Conservation (phyloP, 805 yeast species). For the Ogataea siamensis region DNA sequence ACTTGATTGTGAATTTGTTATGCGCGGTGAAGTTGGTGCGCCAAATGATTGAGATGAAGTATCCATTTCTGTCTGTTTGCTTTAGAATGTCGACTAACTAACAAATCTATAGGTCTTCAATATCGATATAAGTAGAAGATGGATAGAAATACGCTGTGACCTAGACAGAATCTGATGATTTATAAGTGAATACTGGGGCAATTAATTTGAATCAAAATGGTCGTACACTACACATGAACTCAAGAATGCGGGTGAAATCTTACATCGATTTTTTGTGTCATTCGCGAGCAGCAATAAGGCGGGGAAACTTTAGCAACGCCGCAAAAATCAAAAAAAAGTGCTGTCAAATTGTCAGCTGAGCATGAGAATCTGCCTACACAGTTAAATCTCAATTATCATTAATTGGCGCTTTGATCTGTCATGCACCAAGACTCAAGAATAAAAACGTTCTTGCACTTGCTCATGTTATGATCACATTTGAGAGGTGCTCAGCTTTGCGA, state of each 20-base stretch:
- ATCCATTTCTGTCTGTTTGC: too few species aligned
- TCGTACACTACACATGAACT: conserved; percentile 1
- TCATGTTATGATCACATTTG: too few species aligned
- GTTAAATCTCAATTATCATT: too few species aligned
- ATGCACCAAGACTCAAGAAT: too few species aligned
- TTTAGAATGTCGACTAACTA: too few species aligned
- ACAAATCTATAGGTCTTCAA: too few species aligned
- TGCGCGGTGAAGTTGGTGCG: conserved; percentile 20
- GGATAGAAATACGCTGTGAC: not conserved
- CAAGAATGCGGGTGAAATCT: conserved; percentile 5
- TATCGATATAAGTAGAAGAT: too few species aligned
- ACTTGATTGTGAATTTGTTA: conserved; percentile 13
- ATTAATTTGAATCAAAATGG: conserved; percentile 2
- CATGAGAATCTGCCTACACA: too few species aligned
- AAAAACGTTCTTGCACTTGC: too few species aligned
- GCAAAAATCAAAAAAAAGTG: not conserved
- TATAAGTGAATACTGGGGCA: conserved; percentile 1
- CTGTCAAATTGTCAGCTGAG: not conserved
- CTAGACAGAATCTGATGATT: not conserved
- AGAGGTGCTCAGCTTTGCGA: too few species aligned
- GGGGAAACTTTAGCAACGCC: conserved; percentile 5
- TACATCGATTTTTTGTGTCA: conserved; percentile 3
- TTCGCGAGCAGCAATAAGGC: conserved; percentile 5
- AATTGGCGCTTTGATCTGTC: too few species aligned
- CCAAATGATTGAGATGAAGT: conserved; percentile 2